phyloP scores from a whole-genome alignment of 2,329 filamentous ascomycete species.

The Pestalotiopsis sp. region DNA sequence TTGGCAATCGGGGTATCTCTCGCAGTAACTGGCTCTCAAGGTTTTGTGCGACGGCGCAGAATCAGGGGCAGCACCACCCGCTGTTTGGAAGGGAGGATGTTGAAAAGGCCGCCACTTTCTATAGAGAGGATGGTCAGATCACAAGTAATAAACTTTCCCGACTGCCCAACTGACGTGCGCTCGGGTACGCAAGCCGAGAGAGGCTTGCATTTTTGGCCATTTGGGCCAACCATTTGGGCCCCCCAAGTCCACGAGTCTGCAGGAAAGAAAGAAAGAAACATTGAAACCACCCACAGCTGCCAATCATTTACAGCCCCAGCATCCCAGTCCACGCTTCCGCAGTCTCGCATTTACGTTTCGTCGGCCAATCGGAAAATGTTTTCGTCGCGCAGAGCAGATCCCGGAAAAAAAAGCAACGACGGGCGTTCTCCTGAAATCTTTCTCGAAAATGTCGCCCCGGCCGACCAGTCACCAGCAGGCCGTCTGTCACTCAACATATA shows the following conservation, averaged over 20 bases:
- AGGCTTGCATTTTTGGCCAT: not conserved
- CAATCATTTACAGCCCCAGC: not conserved
- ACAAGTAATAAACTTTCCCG: not conserved
- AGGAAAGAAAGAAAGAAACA: not conserved
- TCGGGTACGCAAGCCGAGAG: not conserved
- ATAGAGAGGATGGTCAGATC: not conserved
- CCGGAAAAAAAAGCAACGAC: not conserved
- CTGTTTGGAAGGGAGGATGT: not conserved
- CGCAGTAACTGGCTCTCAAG: not conserved
- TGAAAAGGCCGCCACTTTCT: not conserved
- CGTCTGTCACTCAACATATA: not conserved
- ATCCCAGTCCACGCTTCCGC: not conserved
- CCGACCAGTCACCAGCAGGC: not conserved
- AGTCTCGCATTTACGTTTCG: not conserved
- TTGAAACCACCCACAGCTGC: not conserved
- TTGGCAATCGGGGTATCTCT: not conserved
- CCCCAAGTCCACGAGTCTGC: not conserved
- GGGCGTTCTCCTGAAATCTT: too few species aligned
- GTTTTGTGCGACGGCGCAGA: not conserved
- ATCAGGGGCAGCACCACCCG: not conserved
- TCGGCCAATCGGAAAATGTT: not conserved
- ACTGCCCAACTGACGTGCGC: not conserved
- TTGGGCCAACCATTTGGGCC: not conserved
- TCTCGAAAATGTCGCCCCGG: too few species aligned
- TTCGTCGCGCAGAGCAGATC: not conserved